These are phyloP conservation scores for Schizophyllum commune DNA, from an alignment of 1,284 basidiomycete species.

Conservation along the genomic window DNA sequence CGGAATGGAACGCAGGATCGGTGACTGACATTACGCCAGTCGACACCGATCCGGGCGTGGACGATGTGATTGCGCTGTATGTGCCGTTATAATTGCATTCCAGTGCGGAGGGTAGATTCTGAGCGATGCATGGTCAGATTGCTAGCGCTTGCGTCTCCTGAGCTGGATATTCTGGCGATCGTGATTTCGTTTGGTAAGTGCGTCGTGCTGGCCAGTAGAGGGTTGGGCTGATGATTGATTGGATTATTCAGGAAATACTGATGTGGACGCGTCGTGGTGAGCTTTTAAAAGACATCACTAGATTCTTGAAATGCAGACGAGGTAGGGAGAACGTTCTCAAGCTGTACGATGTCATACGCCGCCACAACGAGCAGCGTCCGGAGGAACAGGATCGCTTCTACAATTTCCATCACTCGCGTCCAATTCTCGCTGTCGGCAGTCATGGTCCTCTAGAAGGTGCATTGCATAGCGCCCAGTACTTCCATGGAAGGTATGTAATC, in stretches of 20 bases:
- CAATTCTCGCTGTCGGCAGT: slow-evolving; percentile 58
- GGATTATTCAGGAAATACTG: slow-evolving; percentile 55
- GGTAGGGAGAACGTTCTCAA: slow-evolving; percentile 71
- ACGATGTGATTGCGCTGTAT: slow-evolving; percentile 77
- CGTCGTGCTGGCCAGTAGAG: not conserved
- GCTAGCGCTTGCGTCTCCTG: slow-evolving; percentile 66
- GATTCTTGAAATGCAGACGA: slow-evolving; percentile 2
- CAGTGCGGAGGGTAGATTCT: not conserved
- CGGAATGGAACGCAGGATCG: too few relatives aligned
- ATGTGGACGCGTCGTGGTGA: slow-evolving; percentile 53
- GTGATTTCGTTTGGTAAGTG: slow-evolving; percentile 69
- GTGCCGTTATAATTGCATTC: slow-evolving; percentile 25
- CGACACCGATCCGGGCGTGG: slow-evolving; percentile 86
- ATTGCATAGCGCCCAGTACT: slow-evolving; percentile 79
- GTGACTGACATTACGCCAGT: slow-evolving; percentile 31
- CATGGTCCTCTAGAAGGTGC: slow-evolving; percentile 72
- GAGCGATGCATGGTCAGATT: slow-evolving; percentile 34
- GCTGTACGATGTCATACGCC: slow-evolving; percentile 63
- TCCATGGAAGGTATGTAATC: slow-evolving; percentile 68
- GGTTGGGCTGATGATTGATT: slow-evolving; percentile 7
- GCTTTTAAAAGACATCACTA: slow-evolving; percentile 13
- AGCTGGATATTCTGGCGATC: slow-evolving; percentile 73
- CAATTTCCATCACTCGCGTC: slow-evolving; percentile 48
- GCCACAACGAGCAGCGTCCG: slow-evolving; percentile 57
- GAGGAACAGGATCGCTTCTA: slow-evolving; percentile 51